phyloP scores from a whole-genome alignment of 176 grass and related monocot genomes.

The Eragrostis curvula region DNA sequence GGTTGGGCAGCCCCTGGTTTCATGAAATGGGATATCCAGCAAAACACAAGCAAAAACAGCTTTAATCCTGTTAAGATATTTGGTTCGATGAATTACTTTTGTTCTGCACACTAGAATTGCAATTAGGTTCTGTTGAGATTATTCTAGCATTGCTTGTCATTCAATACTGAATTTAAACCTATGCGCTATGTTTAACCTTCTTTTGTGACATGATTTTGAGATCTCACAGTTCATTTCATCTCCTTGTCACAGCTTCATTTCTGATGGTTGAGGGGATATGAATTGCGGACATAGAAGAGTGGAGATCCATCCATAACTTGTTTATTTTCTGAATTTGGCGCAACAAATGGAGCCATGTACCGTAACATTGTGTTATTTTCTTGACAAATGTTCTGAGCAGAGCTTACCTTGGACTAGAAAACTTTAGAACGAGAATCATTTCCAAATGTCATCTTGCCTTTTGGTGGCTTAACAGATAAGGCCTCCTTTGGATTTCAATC shows the following conservation, averaged over 20 bases:
- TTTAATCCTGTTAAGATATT: not conserved
- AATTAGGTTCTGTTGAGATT: not conserved
- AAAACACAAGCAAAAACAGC: not conserved
- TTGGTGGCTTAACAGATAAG: not conserved
- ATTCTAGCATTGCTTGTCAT: not conserved
- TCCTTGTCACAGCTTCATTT: constrained; percentile 22
- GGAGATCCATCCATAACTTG: not conserved
- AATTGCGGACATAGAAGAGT: not conserved
- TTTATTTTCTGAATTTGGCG: not conserved
- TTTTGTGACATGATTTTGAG: not conserved
- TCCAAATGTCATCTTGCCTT: not conserved
- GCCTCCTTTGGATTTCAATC: no score
- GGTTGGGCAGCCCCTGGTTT: not conserved
- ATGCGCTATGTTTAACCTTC: not conserved
- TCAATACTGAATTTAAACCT: not conserved
- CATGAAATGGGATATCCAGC: not conserved
- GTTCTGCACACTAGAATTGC: not conserved
- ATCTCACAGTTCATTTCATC: constrained; percentile 3
- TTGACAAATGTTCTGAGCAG: not conserved
- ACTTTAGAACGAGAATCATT: not conserved
- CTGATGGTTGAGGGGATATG: not conserved
- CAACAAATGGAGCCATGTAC: not conserved
- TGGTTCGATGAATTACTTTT: not conserved
- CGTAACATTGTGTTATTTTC: not conserved
- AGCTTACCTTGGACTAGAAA: not conserved